phyloP scores from a whole-genome alignment of 2,329 filamentous ascomycete genomes.

The Corniculantispora saksenae region DNA sequence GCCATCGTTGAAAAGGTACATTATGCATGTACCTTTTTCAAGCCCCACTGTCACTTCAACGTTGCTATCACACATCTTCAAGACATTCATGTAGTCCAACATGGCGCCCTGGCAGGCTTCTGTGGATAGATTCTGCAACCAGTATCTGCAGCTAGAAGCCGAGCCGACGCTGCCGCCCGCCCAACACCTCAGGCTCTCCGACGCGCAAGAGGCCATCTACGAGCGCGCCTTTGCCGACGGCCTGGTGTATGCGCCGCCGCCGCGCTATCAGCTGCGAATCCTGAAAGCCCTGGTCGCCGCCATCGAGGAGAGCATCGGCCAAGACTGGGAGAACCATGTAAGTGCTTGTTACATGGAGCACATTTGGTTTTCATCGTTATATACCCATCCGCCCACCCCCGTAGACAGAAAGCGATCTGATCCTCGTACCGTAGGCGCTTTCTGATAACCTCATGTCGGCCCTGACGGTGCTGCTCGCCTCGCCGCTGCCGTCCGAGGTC shows the following conservation, averaged over 20 bases:
- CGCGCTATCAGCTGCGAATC: slow-evolving; percentile 68
- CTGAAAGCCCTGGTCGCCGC: slow-evolving; percentile 71
- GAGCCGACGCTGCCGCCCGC: slow-evolving; percentile 64
- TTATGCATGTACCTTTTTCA: not conserved
- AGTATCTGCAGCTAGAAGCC: slow-evolving; percentile 77
- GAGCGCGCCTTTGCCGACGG: slow-evolving; percentile 64
- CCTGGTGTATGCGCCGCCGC: slow-evolving; percentile 56
- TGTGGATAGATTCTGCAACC: slow-evolving; percentile 62
- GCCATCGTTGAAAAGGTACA: not conserved
- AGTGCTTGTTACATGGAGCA: slow-evolving; percentile 37
- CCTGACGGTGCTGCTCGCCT: slow-evolving; percentile 65
- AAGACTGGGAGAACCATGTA: slow-evolving; percentile 90
- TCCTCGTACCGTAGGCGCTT: slow-evolving; percentile 71
- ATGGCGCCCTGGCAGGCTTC: slow-evolving; percentile 16
- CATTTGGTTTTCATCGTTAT: not conserved
- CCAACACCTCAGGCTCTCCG: slow-evolving; percentile 56
- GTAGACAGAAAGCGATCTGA: slow-evolving; percentile 14
- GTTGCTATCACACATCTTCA: not conserved
- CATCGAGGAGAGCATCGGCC: slow-evolving; percentile 72
- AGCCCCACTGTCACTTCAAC: not conserved
- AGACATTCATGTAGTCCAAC: slow-evolving; percentile 8
- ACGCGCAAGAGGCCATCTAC: slow-evolving; percentile 68
- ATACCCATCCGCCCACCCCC: too few species aligned
- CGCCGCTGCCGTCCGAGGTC: slow-evolving; percentile 63
- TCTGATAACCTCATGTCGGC: slow-evolving; percentile 76